phyloP scores from a whole-genome alignment of 306 rosid genomes.

The Lathyrus oleraceus region DNA sequence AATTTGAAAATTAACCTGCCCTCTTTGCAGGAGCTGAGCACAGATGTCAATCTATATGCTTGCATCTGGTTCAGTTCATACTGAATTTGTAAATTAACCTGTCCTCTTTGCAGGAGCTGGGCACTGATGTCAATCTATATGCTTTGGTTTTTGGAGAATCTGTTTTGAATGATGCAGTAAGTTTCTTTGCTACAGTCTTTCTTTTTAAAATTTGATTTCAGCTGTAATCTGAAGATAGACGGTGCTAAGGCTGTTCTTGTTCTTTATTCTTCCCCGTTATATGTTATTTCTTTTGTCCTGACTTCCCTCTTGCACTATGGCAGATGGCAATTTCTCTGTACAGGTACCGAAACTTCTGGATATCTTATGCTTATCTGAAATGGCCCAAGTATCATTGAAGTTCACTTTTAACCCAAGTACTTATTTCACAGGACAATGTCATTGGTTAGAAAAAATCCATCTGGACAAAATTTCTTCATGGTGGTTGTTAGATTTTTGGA shows the following conservation, averaged over 20 bases:
- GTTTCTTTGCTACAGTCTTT: slow-evolving; percentile 38
- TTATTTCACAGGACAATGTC: slow-evolving; percentile 80
- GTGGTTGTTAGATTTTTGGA: slow-evolving; percentile 89
- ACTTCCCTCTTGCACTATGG: slow-evolving; percentile 38
- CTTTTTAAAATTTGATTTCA: slow-evolving; percentile 19
- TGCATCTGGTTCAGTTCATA: slow-evolving; percentile 21
- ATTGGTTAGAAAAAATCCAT: slow-evolving; percentile 59
- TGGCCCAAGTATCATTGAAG: slow-evolving; percentile 15
- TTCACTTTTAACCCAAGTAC: slow-evolving; percentile 38
- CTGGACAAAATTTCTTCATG: slow-evolving; percentile 79
- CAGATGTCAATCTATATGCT: slow-evolving; percentile 56
- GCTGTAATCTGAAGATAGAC: slow-evolving; percentile 33
- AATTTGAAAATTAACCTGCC: slow-evolving; percentile 15
- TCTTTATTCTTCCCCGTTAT: slow-evolving; percentile 6
- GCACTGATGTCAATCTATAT: slow-evolving; percentile 87
- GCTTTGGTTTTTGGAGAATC: slow-evolving; percentile 99
- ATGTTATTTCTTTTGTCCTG: slow-evolving; percentile 24
- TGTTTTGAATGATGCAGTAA: slow-evolving; percentile 93
- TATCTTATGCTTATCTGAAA: slow-evolving; percentile 18
- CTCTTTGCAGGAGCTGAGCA: slow-evolving; percentile 84
- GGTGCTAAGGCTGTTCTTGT: slow-evolving; percentile 31
- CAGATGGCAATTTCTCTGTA: slow-evolving; percentile 99
- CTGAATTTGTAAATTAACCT: slow-evolving; percentile 13
- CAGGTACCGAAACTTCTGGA: slow-evolving; percentile 62
- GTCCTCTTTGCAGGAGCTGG: slow-evolving; percentile 77